Evolutionary conservation across 202 grass and related monocot species (phyloP), one percentile per base, ranked within the genome.

Genomic region (Miscanthus sacchariflorus): DNA sequence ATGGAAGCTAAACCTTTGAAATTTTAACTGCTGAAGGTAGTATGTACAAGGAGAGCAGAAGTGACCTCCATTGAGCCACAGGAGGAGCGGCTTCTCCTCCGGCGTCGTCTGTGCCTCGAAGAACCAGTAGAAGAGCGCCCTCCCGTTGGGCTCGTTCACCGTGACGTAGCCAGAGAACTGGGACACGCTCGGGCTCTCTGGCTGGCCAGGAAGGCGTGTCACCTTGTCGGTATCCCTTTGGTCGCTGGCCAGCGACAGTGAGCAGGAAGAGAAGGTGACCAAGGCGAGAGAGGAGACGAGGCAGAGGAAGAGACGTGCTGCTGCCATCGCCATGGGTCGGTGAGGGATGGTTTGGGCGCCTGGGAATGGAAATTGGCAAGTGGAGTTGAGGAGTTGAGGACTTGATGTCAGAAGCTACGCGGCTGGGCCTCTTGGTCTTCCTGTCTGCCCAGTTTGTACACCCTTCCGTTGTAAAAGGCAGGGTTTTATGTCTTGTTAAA

Each of bases 111-210:
- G 95, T 0, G 93, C 95, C 90, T 98, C 90, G 65, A 98, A 95
- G 91, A 95, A 98, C 95, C 93, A 98, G 87, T 98, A 95, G 89
- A 98, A 98, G 52, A 98, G 86, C 43, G 93, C 90, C 78, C 95
- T 95, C 13, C 93, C 91, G 10, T 91, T 93, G 70, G 4, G 64
- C 61, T 83, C 67, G 85, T 89, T 95, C 15, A 95, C 90, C 64
- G 90, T 93, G 46, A 95, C 46, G 64, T 95, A 93, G 0, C 95
- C 95, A 42, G 95, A 81, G 85, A 86, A 98, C 52, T 98, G 93
- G 23, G 91, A 91, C 70, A 98, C 68, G 27, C n/a, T 8, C 5
- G 36, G 87, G 21, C 30, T 74, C 67, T 72, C 54, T 42, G 95
- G 92, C 66, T 97, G 90, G 6, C 95, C 90, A 64, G 90, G 95